phyloP scores from a whole-genome alignment of 2,329 filamentous ascomycete genomes.

The Phoma herbarum region DNA sequence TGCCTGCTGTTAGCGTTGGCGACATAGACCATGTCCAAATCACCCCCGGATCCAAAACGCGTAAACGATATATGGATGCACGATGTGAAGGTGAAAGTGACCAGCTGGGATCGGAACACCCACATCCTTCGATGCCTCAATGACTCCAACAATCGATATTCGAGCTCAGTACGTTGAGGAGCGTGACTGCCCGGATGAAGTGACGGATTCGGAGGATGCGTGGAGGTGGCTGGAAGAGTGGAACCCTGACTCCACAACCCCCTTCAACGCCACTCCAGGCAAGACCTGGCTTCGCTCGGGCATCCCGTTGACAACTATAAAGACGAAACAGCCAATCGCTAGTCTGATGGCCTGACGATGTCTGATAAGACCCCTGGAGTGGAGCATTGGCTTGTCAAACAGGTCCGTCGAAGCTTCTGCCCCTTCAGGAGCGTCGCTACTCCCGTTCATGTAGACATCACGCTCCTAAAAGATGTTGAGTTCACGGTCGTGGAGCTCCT shows the following conservation, averaged over 20 bases:
- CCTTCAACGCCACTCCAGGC: constrained; percentile 4
- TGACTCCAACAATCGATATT: too few relatives aligned
- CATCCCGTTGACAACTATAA: neutral
- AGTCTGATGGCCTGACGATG: constrained; percentile 21
- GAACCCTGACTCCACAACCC: neutral
- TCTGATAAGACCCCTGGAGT: neutral
- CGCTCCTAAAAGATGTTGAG: constrained; percentile 23
- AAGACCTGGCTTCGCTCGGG: constrained; percentile 18
- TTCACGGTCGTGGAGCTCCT: constrained; percentile 30
- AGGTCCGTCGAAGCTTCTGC: constrained; percentile 18
- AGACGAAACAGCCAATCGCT: constrained; percentile 24
- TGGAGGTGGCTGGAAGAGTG: constrained; percentile 28
- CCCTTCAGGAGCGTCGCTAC: constrained; percentile 29
- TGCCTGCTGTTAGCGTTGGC: too few relatives aligned
- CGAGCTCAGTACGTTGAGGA: constrained; percentile 8
- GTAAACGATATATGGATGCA: too few relatives aligned
- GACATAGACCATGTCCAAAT: too few relatives aligned
- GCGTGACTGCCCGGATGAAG: constrained; percentile 25
- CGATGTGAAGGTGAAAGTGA: too few relatives aligned
- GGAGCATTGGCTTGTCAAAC: constrained; percentile 11
- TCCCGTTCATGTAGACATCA: constrained; percentile 23
- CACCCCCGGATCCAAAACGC: too few relatives aligned
- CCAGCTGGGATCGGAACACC: too few relatives aligned
- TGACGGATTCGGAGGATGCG: constrained; percentile 29
- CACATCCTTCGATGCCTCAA: too few relatives aligned